These are phyloP conservation scores for Acanthamoeba polyphaga DNA, from an alignment of 208 protist genomes.

Conservation along the genomic window DNA sequence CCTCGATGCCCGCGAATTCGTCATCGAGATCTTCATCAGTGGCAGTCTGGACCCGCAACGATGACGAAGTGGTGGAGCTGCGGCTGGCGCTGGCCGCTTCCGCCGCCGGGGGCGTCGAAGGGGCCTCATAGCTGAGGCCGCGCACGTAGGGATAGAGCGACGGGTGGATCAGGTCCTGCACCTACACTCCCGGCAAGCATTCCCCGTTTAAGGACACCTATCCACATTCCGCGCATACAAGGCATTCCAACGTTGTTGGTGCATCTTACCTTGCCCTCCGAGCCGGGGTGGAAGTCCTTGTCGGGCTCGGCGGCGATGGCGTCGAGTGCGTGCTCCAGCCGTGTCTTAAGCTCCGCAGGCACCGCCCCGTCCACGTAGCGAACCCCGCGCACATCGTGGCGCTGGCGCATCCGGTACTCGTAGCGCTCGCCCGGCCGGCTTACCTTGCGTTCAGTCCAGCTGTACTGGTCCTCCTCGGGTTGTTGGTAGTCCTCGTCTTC, in stretches of 20 bases:
- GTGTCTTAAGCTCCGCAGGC: not conserved
- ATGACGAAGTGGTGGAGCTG: no score
- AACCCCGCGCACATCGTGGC: not conserved
- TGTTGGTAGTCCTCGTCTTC: not conserved
- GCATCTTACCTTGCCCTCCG: not conserved
- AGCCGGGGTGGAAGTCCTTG: slow-evolving; percentile 76
- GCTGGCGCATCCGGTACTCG: not conserved
- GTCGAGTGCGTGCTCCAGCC: not conserved
- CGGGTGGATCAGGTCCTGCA: slow-evolving; percentile 86
- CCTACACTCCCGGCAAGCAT: slow-evolving; percentile 27
- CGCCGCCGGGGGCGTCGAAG: not conserved
- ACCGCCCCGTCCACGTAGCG: slow-evolving; percentile 27
- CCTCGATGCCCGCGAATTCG: not conserved
- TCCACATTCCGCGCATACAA: not conserved
- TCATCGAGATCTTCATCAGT: not conserved
- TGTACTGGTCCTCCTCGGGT: not conserved
- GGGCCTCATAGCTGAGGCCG: slow-evolving; percentile 16
- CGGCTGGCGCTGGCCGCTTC: not conserved
- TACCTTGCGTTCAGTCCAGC: not conserved
- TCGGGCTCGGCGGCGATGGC: slow-evolving; percentile 65
- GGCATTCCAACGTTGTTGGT: not conserved
- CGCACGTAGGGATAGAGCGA: slow-evolving; percentile 83
- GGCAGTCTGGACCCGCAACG: not conserved
- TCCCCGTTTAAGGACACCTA: not conserved
- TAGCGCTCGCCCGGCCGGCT: not conserved